phyloP scores from a whole-genome alignment of 1,284 basidiomycete genomes.

The Cryptococcus jaspeensis region DNA sequence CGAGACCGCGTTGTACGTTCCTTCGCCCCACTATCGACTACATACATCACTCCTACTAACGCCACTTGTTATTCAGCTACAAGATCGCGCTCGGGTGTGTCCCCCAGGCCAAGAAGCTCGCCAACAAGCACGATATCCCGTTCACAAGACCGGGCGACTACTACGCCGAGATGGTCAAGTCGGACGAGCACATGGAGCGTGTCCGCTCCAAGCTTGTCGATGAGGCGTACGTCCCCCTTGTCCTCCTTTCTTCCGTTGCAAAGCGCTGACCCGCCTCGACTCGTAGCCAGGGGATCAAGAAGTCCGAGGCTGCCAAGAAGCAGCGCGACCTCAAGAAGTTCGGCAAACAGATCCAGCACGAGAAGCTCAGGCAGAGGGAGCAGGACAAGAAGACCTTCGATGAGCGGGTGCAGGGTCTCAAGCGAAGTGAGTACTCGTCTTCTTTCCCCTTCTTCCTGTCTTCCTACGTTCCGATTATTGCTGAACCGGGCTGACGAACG shows the following conservation, averaged over 20 bases:
- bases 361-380: conserved; percentile 78
- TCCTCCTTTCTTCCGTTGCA: background rate
- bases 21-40: background rate
- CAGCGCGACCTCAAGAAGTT: conserved; percentile 97
- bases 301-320: conserved; percentile 84
- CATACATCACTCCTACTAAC: conserved; percentile 2
- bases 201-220: conserved; percentile 88
- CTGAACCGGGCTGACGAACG: background rate
- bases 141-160: conserved; percentile 94
- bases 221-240: conserved; percentile 57
- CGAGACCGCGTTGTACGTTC: conserved; percentile 89
- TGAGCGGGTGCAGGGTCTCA: conserved; percentile 75
- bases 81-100: conserved; percentile 89
- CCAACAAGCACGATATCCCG: conserved; percentile 67
- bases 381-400: conserved; percentile 77
- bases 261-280: conserved; percentile 3
- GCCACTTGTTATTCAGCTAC: conserved; percentile 61
- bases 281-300: conserved; percentile 74
- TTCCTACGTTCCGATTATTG: background rate
- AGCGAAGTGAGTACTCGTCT: conserved; percentile 85
- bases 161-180: conserved; percentile 99
- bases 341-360: conserved; percentile 91
- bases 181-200: conserved; percentile 95
- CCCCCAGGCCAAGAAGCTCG: conserved; percentile 69
- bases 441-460: conserved; percentile 12